Percentiles rank a stretch among this genome's conserved stretches.
Conservation (phyloP, 192 early-diverging fungal genomes). For the Linnemannia exigua region DNA sequence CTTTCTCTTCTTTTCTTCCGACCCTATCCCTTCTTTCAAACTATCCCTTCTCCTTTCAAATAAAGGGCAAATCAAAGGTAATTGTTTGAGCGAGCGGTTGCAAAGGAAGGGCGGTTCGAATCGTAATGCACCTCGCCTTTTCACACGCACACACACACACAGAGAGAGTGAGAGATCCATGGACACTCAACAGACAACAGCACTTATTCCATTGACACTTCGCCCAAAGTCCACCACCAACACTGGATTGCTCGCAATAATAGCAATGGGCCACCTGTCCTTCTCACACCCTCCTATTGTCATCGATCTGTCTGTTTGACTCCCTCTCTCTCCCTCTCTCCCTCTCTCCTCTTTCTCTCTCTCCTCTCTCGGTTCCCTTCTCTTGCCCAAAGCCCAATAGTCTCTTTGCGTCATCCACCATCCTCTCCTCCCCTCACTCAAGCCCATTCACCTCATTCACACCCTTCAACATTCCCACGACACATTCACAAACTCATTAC, state of each 20-base stretch:
- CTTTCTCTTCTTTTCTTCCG: not conserved
- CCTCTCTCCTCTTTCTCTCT: not conserved
- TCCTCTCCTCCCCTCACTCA: not conserved
- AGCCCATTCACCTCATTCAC: too few species aligned
- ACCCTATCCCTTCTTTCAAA: not conserved
- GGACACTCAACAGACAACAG: not conserved
- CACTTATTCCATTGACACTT: not conserved
- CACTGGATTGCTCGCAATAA: not conserved
- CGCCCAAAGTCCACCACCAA: not conserved
- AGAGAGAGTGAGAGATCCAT: too few species aligned
- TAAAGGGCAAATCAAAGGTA: not conserved
- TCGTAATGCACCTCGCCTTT: too few species aligned
- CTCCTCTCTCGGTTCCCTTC: not conserved
- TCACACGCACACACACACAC: too few species aligned
- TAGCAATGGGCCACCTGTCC: not conserved
- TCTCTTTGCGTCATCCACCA: too few species aligned
- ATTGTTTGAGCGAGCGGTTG: not conserved
- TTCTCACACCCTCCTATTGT: not conserved
- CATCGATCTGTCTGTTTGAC: too few species aligned
- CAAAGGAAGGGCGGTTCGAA: too few species aligned
- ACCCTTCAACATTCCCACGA: not conserved
- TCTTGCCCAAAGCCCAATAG: not conserved
- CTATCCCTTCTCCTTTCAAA: not conserved
- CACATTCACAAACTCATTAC: not conserved
- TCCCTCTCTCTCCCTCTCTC: not conserved